Conservation (phyloP, 2,329 filamentous ascomycete genomes). For the Pseudogymnoascus verrucosus region DNA sequence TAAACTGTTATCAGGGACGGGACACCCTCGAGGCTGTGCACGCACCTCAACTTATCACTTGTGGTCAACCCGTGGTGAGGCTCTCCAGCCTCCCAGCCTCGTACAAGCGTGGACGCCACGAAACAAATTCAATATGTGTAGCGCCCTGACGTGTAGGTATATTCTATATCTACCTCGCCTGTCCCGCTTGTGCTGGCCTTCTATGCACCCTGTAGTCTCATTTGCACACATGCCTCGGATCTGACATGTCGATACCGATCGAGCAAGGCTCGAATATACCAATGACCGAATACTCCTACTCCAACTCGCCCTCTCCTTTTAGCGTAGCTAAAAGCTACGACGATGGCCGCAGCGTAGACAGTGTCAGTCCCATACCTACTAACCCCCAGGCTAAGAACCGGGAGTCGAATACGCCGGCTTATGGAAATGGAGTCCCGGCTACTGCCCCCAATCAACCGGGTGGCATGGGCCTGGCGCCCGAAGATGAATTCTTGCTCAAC, state of each 20-base stretch:
- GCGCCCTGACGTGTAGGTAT: not conserved
- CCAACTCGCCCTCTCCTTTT: not conserved
- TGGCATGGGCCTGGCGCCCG: slow-evolving; percentile 5
- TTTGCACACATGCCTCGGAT: not conserved
- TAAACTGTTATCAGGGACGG: not conserved
- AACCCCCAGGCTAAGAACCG: not conserved
- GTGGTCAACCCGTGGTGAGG: not conserved
- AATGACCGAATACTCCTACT: not conserved
- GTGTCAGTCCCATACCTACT: not conserved
- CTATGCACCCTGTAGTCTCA: not conserved
- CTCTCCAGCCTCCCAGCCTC: not conserved
- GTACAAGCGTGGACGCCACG: not conserved
- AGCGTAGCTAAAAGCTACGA: not conserved
- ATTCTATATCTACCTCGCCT: not conserved
- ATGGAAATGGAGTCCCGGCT: not conserved
- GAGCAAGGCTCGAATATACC: slow-evolving; percentile 2
- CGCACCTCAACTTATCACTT: not conserved
- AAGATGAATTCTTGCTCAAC: slow-evolving; percentile 6
- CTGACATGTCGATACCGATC: not conserved
- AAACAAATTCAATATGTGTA: not conserved
- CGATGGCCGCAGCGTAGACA: not conserved
- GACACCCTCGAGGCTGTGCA: not conserved
- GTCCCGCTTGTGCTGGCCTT: not conserved
- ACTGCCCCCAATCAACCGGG: slow-evolving; percentile 1
- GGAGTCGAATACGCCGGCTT: not conserved